Percentiles rank a stretch among this genome's conserved stretches.
Evolutionary conservation across 2,329 filamentous ascomycete species (phyloP).

Genomic region (Aureobasidium sp.): DNA sequence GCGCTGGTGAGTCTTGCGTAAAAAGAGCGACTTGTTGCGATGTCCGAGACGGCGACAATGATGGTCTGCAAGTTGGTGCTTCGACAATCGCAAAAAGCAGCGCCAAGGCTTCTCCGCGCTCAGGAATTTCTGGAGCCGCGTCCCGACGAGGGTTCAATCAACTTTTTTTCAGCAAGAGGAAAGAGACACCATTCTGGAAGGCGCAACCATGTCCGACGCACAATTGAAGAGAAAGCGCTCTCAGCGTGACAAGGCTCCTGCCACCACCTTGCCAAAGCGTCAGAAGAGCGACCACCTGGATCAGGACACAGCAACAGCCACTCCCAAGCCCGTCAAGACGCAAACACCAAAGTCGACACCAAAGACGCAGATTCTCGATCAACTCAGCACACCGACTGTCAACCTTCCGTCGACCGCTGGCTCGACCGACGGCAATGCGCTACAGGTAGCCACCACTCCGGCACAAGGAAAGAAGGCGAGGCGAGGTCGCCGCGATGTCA

Average conservation of each 20-base stretch:
- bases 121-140: constrained; percentile 8
- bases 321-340: constrained; percentile 8
- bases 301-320: background rate
- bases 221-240: constrained; percentile 15
- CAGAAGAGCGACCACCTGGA: constrained; percentile 4
- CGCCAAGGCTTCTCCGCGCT: background rate
- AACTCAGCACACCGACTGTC: background rate
- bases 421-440: background rate
- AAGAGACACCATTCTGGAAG: background rate
- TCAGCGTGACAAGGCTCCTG: constrained; percentile 14
- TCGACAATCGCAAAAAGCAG: background rate
- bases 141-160: background rate
- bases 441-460: constrained; percentile 3
- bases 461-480: background rate
- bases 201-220: background rate
- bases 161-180: background rate
- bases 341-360: constrained; percentile 6
- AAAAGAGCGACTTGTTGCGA: background rate
- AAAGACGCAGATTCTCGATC: background rate
- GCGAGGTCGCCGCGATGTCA: background rate
- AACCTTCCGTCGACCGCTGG: background rate
- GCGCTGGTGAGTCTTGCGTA: background rate
- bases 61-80: background rate
- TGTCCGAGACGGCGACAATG: background rate
- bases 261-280: constrained; percentile 3